Evolutionary conservation across 768 basidiomycete species (phyloP), one percentile per base, ranked within the genome.

Genomic region (Naganishia vishniacii): DNA sequence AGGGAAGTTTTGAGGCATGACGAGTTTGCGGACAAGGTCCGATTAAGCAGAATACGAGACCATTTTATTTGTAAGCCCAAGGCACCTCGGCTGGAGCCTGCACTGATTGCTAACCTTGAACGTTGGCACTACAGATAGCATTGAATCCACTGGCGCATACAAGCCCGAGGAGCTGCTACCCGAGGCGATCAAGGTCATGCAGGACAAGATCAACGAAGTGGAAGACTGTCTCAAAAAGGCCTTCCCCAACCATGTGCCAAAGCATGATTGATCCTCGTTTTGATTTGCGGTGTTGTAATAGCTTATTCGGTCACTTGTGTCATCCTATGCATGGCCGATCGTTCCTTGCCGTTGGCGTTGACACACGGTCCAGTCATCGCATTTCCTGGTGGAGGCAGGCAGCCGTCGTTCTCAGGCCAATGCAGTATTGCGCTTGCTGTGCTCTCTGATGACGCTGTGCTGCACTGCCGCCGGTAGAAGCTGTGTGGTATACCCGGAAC

Each of bases 91-190:
- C 32, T 20, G n/a, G 3, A 42, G 23, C 40, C 16, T 40, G 13
- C 16, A 2, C 7, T 9, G 12, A 28, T 13, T 41, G 45, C 5
- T 23, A 3, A 11, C 45, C 32, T 31, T 46, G 56, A 11, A n/a
- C n/a, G n/a, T 3, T 61, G 13, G 5, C 40, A 65, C 8, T n/a
- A 34, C 73, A 89, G 93, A 90, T 80, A 88, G 84, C 66, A 82
- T 98, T 41, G 93, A 98, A 77, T 91, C 91, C 0, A 89, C 92
- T 71, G 88, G 93, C 4, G 84, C 89, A 13, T 95, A 95, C 73
- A 78, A 83, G 3, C 92, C 94, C 0, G 84, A 93, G 77, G 82
- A 88, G 32, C 80, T 98, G 12, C 79, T 94, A 15, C 85, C 84
- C 0, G 91, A 92, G 71, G 82, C 91, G 0, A 82, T 92, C 67